phyloP scores from a whole-genome alignment of 1,284 basidiomycete species.

The Trametes hirsuta region DNA sequence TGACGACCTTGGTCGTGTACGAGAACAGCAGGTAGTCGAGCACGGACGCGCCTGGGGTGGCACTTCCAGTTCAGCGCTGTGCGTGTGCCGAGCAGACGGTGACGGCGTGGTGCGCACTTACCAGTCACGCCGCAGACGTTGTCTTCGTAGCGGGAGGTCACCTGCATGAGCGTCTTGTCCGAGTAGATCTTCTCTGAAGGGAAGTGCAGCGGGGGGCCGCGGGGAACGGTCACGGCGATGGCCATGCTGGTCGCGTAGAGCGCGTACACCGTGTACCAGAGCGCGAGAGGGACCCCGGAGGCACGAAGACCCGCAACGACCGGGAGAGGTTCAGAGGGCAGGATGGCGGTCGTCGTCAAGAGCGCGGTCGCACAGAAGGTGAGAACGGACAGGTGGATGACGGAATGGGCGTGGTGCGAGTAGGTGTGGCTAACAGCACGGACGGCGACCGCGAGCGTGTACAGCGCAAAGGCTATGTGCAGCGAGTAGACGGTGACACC shows the following conservation, averaged over 20 bases:
- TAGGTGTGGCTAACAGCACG: conserved; percentile 57
- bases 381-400: conserved; percentile 70
- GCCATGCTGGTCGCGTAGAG: conserved; percentile 54
- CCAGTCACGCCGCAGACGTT: conserved; percentile 69
- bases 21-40: conserved; percentile 74
- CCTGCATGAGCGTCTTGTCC: conserved; percentile 60
- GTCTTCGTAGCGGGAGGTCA: conserved; percentile 58
- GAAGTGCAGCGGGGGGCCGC: conserved; percentile 76
- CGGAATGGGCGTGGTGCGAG: conserved; percentile 59
- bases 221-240: conserved; percentile 61
- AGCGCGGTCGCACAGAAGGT: conserved; percentile 57
- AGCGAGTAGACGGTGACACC: conserved; percentile 48
- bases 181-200: conserved; percentile 75
- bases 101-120: conserved; percentile 27
- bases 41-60: conserved; percentile 39
- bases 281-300: conserved; percentile 33
- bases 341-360: conserved; percentile 52
- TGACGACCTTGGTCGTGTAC: conserved; percentile 83
- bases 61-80: background rate
- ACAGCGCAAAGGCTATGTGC: conserved; percentile 62
- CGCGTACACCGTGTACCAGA: conserved; percentile 54
- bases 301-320: conserved; percentile 10
- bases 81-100: background rate
- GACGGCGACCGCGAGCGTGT: conserved; percentile 57
- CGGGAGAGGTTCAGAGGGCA: conserved; percentile 53